Base-by-base conservation (phyloP, 2,329 filamentous ascomycete species). In the Sphaerostilbella broomeana region DNA sequence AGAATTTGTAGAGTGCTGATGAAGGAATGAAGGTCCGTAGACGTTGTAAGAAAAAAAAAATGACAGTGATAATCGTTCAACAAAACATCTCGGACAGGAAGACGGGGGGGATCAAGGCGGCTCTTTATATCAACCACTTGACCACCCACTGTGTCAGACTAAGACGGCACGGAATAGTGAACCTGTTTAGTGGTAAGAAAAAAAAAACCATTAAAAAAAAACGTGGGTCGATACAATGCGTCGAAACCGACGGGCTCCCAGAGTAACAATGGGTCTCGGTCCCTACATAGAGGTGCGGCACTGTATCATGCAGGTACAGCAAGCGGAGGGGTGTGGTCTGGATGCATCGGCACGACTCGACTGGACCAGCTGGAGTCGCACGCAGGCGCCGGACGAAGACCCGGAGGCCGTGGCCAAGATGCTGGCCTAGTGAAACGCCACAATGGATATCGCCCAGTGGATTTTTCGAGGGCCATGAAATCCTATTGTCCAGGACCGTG, bases 11-110 rank as follows among this genome's bases (percentile, higher is more conserved):
- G 32, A 37, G 17, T 10, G 18, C 13, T 33, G 15, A 35, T 35
- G 41, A 43, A 40, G 17, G 42, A 44, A 38, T 37, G 42, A 35
- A 19, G 20, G 42, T 42, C 41, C 37, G 41, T 20, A 29, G 41
- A 43, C 41, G n/a, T n/a, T n/a, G n/a, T n/a, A n/a, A n/a, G n/a
- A 35, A 35, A 28, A 21, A 32, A 9, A 20, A 36, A 44, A 21
- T 21, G 30, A 41, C 28, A 41, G 42, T 44, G 36, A 43, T 37
- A 38, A 37, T 35, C 17, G 24, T 15, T 17, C 19, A 19, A 39
- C 8, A 4, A 24, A 13, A 36, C 9, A 13, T 25, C 10, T 10
- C 12, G 15, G n/a, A 24, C 22, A 10, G 20, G 16, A 17, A 20
- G 25, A 28, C 16, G 20, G 36, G 29, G 11, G 37, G 31, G 31